Percentiles rank a stretch among this genome's conserved stretches.
phyloP scores from a whole-genome alignment of 2,329 filamentous ascomycete genomes.

The Alternaria ventricosa region DNA sequence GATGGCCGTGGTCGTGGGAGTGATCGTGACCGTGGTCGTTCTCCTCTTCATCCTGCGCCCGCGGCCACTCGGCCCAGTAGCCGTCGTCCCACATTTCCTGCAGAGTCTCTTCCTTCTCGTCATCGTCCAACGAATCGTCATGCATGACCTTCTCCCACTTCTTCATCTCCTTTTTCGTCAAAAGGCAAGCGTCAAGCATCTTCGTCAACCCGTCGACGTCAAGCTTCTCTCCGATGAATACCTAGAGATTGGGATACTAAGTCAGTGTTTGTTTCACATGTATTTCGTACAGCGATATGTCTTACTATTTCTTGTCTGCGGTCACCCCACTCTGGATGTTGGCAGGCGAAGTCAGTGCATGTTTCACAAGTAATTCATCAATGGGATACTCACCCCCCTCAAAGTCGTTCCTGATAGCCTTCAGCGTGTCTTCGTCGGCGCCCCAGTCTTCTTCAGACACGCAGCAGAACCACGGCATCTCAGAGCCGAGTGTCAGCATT shows the following conservation, averaged over 20 bases:
- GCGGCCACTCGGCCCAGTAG: conserved; percentile 61
- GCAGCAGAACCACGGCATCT: conserved; percentile 66
- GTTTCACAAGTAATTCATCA: neutral
- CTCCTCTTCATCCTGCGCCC: conserved; percentile 43
- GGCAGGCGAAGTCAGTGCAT: neutral
- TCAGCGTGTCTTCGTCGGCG: conserved; percentile 55
- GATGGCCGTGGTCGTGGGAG: conserved; percentile 11
- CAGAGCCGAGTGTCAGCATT: conserved; percentile 67
- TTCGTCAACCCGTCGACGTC: conserved; percentile 59
- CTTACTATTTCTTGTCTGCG: conserved; percentile 69
- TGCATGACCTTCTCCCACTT: conserved; percentile 51
- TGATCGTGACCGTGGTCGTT: conserved; percentile 28
- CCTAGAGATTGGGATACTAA: neutral
- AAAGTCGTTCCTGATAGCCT: conserved; percentile 59
- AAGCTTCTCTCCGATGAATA: conserved; percentile 74
- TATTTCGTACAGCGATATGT: neutral
- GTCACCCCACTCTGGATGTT: conserved; percentile 64
- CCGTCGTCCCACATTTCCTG: conserved; percentile 64
- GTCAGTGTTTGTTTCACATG: neutral
- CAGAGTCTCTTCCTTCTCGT: conserved; percentile 56
- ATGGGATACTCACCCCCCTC: conserved; percentile 32
- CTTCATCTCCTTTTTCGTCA: conserved; percentile 64
- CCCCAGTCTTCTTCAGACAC: conserved; percentile 61
- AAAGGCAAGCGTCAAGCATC: conserved; percentile 65
- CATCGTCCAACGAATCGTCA: conserved; percentile 30